phyloP scores from a whole-genome alignment of 1,284 basidiomycete genomes.

The Chondrostereum purpureum region DNA sequence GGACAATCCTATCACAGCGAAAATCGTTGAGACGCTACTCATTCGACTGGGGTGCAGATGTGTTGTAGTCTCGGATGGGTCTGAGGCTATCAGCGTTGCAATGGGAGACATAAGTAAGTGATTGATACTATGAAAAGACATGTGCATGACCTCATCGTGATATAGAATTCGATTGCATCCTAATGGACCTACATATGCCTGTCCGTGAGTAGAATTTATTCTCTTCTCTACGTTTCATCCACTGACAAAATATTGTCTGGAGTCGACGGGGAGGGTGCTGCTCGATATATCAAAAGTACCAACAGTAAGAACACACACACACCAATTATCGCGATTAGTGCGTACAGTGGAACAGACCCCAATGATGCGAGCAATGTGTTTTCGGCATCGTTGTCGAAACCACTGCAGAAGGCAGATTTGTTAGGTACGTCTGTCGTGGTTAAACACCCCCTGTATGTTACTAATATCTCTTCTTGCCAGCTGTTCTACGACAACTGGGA shows the following conservation, averaged over 20 bases:
- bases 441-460: too few species aligned
- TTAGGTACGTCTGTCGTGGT: constrained; percentile 33
- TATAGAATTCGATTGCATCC: constrained; percentile 80
- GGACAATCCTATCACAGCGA: constrained; percentile 95
- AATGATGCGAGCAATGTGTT: constrained; percentile 73
- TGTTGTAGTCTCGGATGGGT: constrained; percentile 91
- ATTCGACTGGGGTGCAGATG: constrained; percentile 90
- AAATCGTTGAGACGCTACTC: constrained; percentile 91
- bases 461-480: too few species aligned
- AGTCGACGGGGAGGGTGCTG: constrained; percentile 91
- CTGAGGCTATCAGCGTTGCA: constrained; percentile 92
- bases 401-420: constrained; percentile 81
- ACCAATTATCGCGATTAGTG: constrained; percentile 89
- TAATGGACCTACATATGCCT: constrained; percentile 89
- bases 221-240: constrained; percentile 4
- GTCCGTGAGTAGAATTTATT: constrained; percentile 52
- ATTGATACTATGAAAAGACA: constrained; percentile 6
- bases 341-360: constrained; percentile 66
- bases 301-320: constrained; percentile 84
- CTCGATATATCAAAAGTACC: constrained; percentile 91
- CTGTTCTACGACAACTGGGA: constrained; percentile 76
- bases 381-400: constrained; percentile 81
- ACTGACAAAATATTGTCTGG: constrained; percentile 17
- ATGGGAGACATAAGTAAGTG: constrained; percentile 92
- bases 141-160: constrained; percentile 16